Conservation (phyloP, 345 rosid genomes). For the Brassica juncea region DNA sequence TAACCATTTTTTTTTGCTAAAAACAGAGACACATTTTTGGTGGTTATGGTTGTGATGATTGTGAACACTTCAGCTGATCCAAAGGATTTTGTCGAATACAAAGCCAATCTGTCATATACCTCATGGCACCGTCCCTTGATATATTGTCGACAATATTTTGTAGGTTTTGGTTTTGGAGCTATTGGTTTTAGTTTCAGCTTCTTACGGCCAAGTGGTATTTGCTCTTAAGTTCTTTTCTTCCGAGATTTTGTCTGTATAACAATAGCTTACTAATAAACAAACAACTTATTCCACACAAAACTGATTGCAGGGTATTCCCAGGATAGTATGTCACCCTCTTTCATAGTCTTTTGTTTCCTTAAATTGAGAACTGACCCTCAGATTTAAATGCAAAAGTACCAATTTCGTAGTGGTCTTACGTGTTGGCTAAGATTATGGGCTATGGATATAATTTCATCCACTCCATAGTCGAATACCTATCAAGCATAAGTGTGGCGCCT, state of each 20-base stretch:
- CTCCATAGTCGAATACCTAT: too few relatives aligned
- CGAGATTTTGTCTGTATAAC: conserved; percentile 60
- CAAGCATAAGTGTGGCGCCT: too few relatives aligned
- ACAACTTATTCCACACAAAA: conserved; percentile 8
- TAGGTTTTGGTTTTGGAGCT: conserved; percentile 57
- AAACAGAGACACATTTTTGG: too few relatives aligned
- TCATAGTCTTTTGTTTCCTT: conserved; percentile 55
- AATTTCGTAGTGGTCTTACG: neutral
- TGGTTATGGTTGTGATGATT: too few relatives aligned
- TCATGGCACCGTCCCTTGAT: conserved; percentile 76
- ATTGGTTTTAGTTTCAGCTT: conserved; percentile 70
- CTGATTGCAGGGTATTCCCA: neutral
- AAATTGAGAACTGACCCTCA: conserved; percentile 40
- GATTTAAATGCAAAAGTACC: neutral
- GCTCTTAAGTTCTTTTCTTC: conserved; percentile 71
- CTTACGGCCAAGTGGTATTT: conserved; percentile 70
- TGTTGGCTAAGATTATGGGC: neutral
- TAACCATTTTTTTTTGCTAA: too few relatives aligned
- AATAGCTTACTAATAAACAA: conserved; percentile 21
- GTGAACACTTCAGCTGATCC: too few relatives aligned
- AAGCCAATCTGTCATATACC: conserved; percentile 47
- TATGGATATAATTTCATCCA: neutral
- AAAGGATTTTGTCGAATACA: neutral
- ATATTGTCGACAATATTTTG: conserved; percentile 70
- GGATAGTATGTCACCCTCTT: conserved; percentile 51